A percentile compares a stretch with the other conserved stretches of the same genome.
Evolutionary conservation across 208 protist genomes (phyloP).

Genomic region (Crithidia expoeki): DNA sequence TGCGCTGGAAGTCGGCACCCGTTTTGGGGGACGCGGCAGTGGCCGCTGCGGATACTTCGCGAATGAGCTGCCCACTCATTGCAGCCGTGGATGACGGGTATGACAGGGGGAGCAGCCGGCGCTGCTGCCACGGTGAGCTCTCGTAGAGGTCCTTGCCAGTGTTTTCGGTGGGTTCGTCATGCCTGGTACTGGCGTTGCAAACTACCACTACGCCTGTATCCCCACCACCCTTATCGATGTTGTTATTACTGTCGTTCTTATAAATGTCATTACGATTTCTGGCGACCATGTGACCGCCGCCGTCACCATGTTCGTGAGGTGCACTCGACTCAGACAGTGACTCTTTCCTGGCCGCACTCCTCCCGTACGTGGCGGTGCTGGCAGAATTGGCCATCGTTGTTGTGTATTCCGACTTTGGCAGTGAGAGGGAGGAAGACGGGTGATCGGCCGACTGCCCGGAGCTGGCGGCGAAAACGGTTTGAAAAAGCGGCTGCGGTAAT

Average conservation of each 20-base stretch:
- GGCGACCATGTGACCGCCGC: neutral
- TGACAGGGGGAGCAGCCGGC: slow-evolving; percentile 19
- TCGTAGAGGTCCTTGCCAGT: neutral
- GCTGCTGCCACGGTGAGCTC: neutral
- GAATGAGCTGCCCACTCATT: slow-evolving; percentile 15
- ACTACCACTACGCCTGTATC: too few species aligned
- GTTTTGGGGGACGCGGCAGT: neutral
- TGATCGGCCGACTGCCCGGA: slow-evolving; percentile 7
- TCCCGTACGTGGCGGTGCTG: slow-evolving; percentile 2
- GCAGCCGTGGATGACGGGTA: slow-evolving; percentile 22
- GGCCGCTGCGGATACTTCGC: neutral
- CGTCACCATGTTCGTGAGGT: neutral
- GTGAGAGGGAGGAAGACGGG: slow-evolving; percentile 7
- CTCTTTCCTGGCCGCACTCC: slow-evolving; percentile 7
- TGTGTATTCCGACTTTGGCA: slow-evolving; percentile 15
- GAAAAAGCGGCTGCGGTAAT: neutral
- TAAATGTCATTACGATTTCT: neutral
- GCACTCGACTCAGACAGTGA: slow-evolving; percentile 1
- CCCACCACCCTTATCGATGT: neutral
- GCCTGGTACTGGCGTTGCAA: neutral
- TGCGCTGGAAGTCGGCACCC: neutral
- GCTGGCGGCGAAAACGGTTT: neutral
- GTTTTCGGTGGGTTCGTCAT: neutral
- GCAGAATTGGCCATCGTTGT: slow-evolving; percentile 4
- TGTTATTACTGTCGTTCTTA: neutral